Conservation (phyloP, 2,329 filamentous ascomycete genomes). For the Exophiala dermatitidis region DNA sequence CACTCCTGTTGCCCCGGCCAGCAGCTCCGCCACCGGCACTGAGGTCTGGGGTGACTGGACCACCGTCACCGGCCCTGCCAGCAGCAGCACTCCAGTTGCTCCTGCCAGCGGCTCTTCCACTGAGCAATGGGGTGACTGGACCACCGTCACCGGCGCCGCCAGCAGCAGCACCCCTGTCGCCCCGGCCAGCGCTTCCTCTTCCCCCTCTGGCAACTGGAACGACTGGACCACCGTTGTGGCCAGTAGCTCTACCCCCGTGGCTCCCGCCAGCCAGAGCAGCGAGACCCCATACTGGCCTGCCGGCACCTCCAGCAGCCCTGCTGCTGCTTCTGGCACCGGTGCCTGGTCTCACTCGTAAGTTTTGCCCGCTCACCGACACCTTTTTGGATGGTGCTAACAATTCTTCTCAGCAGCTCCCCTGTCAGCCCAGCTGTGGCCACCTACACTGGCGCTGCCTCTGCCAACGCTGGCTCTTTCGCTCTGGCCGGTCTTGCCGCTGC, state of each 20-base stretch:
- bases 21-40: neutral
- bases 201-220: neutral
- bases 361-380: neutral
- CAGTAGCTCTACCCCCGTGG: slow-evolving; percentile 9
- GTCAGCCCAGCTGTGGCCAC: slow-evolving; percentile 18
- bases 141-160: neutral
- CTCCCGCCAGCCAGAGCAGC: slow-evolving; percentile 4
- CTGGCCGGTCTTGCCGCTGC: slow-evolving; percentile 30
- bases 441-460: slow-evolving; percentile 31
- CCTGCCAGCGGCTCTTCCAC: neutral
- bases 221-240: slow-evolving; percentile 10
- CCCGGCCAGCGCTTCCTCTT: neutral
- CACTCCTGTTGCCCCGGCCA: slow-evolving; percentile 1
- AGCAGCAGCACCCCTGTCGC: neutral
- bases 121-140: slow-evolving; percentile 10
- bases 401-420: slow-evolving; percentile 6
- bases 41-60: slow-evolving; percentile 1
- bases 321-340: slow-evolving; percentile 16
- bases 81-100: slow-evolving; percentile 7
- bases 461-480: slow-evolving; percentile 29
- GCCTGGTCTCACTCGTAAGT: slow-evolving; percentile 24
- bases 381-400: slow-evolving; percentile 12
- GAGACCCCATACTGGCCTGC: slow-evolving; percentile 3
- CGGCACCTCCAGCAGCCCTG: slow-evolving; percentile 9
- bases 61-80: slow-evolving; percentile 3